phyloP scores from a whole-genome alignment of 2,329 filamentous ascomycete genomes.

The Eurotiales sp. region DNA sequence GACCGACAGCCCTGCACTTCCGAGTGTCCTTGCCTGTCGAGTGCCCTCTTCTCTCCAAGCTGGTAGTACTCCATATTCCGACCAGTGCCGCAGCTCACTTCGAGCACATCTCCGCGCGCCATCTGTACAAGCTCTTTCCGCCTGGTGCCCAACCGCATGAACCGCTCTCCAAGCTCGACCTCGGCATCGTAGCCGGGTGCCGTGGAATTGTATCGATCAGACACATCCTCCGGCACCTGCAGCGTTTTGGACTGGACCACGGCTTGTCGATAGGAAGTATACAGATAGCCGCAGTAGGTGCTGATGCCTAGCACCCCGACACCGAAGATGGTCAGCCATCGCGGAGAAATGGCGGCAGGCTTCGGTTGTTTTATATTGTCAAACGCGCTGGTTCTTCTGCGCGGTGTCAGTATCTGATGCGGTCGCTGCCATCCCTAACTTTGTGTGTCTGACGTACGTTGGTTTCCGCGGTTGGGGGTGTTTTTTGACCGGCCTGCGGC shows the following conservation, averaged over 20 bases:
- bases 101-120: constrained; percentile 46
- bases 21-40: constrained; percentile 28
- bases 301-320: constrained; percentile 39
- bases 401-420: background rate
- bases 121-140: constrained; percentile 40
- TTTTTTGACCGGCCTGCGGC: background rate
- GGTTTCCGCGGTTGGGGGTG: constrained; percentile 1
- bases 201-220: constrained; percentile 44
- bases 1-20: constrained; percentile 35
- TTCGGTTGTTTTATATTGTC: background rate
- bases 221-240: constrained; percentile 39
- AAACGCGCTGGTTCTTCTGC: constrained; percentile 6
- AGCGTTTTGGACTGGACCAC: constrained; percentile 30
- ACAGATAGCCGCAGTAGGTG: constrained; percentile 43
- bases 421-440: background rate
- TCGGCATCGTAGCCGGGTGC: constrained; percentile 44
- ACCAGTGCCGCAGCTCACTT: constrained; percentile 50
- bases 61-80: constrained; percentile 47
- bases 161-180: constrained; percentile 42
- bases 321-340: constrained; percentile 35
- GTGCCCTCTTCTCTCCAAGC: constrained; percentile 32
- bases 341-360: constrained; percentile 23
- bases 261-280: constrained; percentile 39
- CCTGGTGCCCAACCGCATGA: constrained; percentile 39
- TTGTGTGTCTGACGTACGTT: background rate